Conservation (phyloP, 768 basidiomycete species). For the Rhizopogon vesiculosus region DNA sequence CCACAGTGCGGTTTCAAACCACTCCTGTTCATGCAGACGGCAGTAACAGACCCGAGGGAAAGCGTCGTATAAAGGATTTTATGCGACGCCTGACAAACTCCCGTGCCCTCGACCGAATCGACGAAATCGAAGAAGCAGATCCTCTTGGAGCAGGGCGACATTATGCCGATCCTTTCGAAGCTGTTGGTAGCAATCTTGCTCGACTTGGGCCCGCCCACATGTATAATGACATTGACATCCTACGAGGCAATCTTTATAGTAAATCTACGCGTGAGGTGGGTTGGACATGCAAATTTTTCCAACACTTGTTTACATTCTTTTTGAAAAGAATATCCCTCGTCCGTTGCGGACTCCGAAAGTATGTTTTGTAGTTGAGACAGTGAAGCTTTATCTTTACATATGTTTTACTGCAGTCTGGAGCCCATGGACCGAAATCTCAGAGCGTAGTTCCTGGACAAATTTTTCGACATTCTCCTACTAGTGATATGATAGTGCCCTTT, state of each 20-base stretch:
- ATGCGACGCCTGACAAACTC: slow-evolving; percentile 20
- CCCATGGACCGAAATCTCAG: slow-evolving; percentile 34
- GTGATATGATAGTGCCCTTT: not conserved
- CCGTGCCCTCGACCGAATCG: slow-evolving; percentile 58
- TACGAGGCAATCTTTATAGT: not conserved
- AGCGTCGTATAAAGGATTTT: slow-evolving; percentile 20
- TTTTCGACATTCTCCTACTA: slow-evolving; percentile 21
- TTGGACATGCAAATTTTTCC: slow-evolving; percentile 1
- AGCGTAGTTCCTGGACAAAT: slow-evolving; percentile 55
- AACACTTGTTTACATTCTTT: slow-evolving; percentile 5
- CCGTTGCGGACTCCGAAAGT: slow-evolving; percentile 14
- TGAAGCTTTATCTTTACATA: slow-evolving; percentile 7
- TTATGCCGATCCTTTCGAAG: slow-evolving; percentile 47
- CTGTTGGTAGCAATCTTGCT: slow-evolving; percentile 28
- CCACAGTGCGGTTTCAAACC: not conserved
- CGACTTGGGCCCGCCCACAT: slow-evolving; percentile 8
- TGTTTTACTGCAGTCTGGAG: slow-evolving; percentile 7
- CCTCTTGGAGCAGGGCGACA: slow-evolving; percentile 50
- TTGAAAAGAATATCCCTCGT: slow-evolving; percentile 11
- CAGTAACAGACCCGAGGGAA: slow-evolving; percentile 9
- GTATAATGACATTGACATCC: slow-evolving; percentile 1
- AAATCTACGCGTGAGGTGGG: slow-evolving; percentile 17
- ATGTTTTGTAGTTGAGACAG: slow-evolving; percentile 3
- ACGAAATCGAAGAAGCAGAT: slow-evolving; percentile 74
- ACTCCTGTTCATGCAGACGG: not conserved